Evolutionary conservation across 352 stramenopile genomes (phyloP).

Genomic region (Aphanomyces cochlioides): DNA sequence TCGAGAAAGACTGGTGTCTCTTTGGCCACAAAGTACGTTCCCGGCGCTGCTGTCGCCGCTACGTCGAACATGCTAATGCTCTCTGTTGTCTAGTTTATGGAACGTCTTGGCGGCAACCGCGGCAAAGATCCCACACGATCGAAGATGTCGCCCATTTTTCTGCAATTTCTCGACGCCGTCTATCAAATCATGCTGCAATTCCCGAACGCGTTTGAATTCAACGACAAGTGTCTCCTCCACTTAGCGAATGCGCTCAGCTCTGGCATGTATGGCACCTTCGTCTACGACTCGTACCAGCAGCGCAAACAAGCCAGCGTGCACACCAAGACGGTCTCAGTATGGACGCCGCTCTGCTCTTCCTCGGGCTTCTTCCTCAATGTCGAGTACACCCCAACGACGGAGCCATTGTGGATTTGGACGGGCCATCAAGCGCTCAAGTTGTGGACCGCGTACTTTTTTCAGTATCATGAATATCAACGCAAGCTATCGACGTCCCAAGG

Average conservation of each 20-base stretch:
- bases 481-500: neutral
- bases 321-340: slow-evolving; percentile 60
- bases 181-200: slow-evolving; percentile 84
- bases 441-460: slow-evolving; percentile 83
- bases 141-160: slow-evolving; percentile 81
- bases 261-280: slow-evolving; percentile 75
- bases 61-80: neutral
- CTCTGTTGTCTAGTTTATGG: slow-evolving; percentile 41
- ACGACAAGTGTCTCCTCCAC: slow-evolving; percentile 76
- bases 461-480: slow-evolving; percentile 37
- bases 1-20: slow-evolving; percentile 85
- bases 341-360: slow-evolving; percentile 67
- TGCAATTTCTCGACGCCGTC: slow-evolving; percentile 82
- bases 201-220: slow-evolving; percentile 80
- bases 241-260: slow-evolving; percentile 76
- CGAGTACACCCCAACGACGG: slow-evolving; percentile 44
- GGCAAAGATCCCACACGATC: slow-evolving; percentile 65
- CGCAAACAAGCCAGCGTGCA: slow-evolving; percentile 60
- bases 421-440: slow-evolving; percentile 73
- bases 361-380: slow-evolving; percentile 48
- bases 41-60: neutral
- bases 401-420: slow-evolving; percentile 77
- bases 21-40: slow-evolving; percentile 68
- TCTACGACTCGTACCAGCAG: slow-evolving; percentile 71
- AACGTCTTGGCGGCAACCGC: slow-evolving; percentile 65